phyloP scores from a whole-genome alignment of 306 rosid genomes.

The Lathyrus oleraceus region DNA sequence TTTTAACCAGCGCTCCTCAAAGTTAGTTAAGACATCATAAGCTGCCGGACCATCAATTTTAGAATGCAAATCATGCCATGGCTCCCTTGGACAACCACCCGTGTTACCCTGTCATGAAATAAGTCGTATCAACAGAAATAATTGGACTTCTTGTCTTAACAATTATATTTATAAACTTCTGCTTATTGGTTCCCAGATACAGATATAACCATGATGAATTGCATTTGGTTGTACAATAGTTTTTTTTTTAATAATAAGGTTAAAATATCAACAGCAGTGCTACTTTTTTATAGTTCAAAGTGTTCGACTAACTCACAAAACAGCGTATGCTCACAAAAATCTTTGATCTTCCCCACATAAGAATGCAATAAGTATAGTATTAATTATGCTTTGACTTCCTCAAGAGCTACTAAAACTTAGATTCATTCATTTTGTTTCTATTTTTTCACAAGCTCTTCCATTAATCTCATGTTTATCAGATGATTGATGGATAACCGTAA shows the following conservation, averaged over 20 bases:
- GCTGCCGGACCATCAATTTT: slow-evolving; percentile 98
- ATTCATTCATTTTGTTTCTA: neutral
- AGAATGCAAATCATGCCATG: slow-evolving; percentile 98
- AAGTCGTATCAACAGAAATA: slow-evolving; percentile 32
- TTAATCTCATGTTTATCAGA: slow-evolving; percentile 11
- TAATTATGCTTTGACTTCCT: slow-evolving; percentile 23
- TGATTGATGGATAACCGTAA: slow-evolving; percentile 11
- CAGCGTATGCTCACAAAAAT: too few relatives aligned
- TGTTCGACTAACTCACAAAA: slow-evolving; percentile 11
- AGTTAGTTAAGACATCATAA: slow-evolving; percentile 91
- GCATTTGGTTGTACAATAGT: neutral
- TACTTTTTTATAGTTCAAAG: slow-evolving; percentile 9
- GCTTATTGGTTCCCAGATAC: slow-evolving; percentile 6
- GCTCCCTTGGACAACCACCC: slow-evolving; percentile 93
- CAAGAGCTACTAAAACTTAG: slow-evolving; percentile 11
- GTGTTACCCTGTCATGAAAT: slow-evolving; percentile 62
- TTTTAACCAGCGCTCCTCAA: slow-evolving; percentile 93
- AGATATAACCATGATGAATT: slow-evolving; percentile 24
- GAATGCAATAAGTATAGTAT: neutral
- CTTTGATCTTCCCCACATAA: slow-evolving; percentile 6
- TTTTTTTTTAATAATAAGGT: neutral
- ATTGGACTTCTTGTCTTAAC: neutral
- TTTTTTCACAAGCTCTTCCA: neutral
- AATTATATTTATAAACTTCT: slow-evolving; percentile 13
- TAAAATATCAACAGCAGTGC: neutral